Evolutionary conservation across 352 stramenopile genomes (phyloP), one percentile per base, ranked within the genome.

Genomic region (Elongisporangium undulatum): DNA sequence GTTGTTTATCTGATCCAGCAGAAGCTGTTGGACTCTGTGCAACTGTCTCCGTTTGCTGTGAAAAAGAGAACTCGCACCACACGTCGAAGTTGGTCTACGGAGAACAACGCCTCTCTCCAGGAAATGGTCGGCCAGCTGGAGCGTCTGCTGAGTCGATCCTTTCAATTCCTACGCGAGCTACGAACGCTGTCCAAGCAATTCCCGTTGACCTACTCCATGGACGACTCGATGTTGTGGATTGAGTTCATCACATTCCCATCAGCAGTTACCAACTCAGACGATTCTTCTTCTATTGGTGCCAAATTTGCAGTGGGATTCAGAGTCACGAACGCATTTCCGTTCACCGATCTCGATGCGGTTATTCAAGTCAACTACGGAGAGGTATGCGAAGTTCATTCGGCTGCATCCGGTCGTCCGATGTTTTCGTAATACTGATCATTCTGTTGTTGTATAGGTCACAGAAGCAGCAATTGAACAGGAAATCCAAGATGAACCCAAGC

Each of bases 231-330:
- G 24, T 62, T 92, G 2, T 89, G 77, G 75, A 63, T 87, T 38
- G 75, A 89, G 51, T 90, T 92, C 51, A 55, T 87, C 24, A 81
- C 82, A 53, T 90, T 89, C 39, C 75, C 80, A 6, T 68, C 68
- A 10, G 50, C 21, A 51, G 45, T 51, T 55, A 8, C 51, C 58
- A 45, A 69, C 55, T 13, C 55, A n/a, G 7, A 60, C 65, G 22
- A 59, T 53, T 13, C 16, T 3, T 41, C 49, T n/a, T n/a, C n/a
- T n/a, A 21, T 21, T 66, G 63, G 67, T 24, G 39, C 65, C 50
- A 73, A 79, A 41, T 90, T 92, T 56, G 65, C 68, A 39, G 69
- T 92, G 4, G 82, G 82, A 0, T 82, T 87, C 49, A 71, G 62
- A n/a, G 62, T 89, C 9, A 56, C 74, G 20, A 63, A 73, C 12